phyloP scores from a whole-genome alignment of 2,329 filamentous ascomycete species.

The Colletotrichum euphorbiae region DNA sequence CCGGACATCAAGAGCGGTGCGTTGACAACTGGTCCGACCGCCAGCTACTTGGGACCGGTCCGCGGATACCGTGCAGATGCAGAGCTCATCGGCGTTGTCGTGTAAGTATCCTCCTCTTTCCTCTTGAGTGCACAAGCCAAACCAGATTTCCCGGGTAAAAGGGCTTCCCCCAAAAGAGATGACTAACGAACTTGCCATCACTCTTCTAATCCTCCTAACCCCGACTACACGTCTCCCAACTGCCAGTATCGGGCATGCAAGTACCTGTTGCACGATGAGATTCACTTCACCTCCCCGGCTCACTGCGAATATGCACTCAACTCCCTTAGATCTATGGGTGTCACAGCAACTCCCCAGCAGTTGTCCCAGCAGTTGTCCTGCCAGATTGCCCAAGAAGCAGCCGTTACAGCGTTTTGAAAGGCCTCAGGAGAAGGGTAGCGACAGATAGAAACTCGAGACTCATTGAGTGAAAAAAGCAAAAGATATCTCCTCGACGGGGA shows the following conservation, averaged over 20 bases:
- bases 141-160: neutral
- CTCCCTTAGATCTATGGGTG: slow-evolving; percentile 5
- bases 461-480: neutral
- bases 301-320: slow-evolving; percentile 27
- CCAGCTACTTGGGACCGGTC: slow-evolving; percentile 8
- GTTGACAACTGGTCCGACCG: slow-evolving; percentile 4
- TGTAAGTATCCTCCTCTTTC: neutral
- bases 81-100: neutral
- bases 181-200: neutral
- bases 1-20: slow-evolving; percentile 21
- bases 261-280: slow-evolving; percentile 26
- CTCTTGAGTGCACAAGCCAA: no score
- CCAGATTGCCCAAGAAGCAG: slow-evolving; percentile 3
- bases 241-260: slow-evolving; percentile 11
- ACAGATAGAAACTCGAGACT: neutral
- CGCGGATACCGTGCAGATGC: slow-evolving; percentile 3
- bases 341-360: slow-evolving; percentile 13
- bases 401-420: no score
- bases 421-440: no score
- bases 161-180: no score
- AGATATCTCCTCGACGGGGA: slow-evolving; percentile 15
- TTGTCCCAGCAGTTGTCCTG: slow-evolving; percentile 18
- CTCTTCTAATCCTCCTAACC: neutral
- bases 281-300: slow-evolving; percentile 24
- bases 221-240: slow-evolving; percentile 11